Evolutionary conservation across 1,139 yeast genomes (phyloP).

Genomic region (Sugiyamaella sp.): DNA sequence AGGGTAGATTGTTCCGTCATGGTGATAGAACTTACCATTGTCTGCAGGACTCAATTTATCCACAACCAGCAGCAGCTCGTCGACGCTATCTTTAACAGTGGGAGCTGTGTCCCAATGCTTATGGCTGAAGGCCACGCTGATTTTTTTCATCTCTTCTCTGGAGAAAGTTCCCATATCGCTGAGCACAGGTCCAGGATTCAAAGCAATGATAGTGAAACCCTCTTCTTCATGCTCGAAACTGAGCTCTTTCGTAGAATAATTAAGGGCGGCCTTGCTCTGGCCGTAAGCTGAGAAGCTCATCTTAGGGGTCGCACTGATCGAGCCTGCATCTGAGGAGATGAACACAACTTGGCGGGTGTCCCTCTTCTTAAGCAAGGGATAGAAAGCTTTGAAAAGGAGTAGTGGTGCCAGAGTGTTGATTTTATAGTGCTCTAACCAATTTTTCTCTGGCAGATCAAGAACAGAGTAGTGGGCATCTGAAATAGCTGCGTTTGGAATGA

Average conservation of each 20-base stretch:
- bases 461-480: conserved; percentile 21
- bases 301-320: conserved; percentile 30
- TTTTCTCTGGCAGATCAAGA: conserved; percentile 21
- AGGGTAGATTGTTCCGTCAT: conserved; percentile 24
- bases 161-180: conserved; percentile 39
- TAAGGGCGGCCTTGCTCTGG: conserved; percentile 46
- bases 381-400: conserved; percentile 38
- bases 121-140: conserved; percentile 12
- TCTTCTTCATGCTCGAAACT: conserved; percentile 36
- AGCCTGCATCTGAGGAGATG: conserved; percentile 37
- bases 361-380: conserved; percentile 33
- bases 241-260: conserved; percentile 37
- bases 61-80: conserved; percentile 17
- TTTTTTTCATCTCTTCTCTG: conserved; percentile 19
- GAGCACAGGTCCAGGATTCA: conserved; percentile 44
- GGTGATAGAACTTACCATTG: conserved; percentile 24
- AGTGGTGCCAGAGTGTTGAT: conserved; percentile 44
- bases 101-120: conserved; percentile 24
- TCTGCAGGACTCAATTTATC: conserved; percentile 22
- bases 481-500: conserved; percentile 25
- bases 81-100: conserved; percentile 21
- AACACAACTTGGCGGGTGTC: conserved; percentile 33
- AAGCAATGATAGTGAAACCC: conserved; percentile 36
- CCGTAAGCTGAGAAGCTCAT: conserved; percentile 41
- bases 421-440: conserved; percentile 36